These are phyloP conservation scores for Globisporangium alternatum DNA, from an alignment of 352 stramenopile genomes.

Conservation along the genomic window DNA sequence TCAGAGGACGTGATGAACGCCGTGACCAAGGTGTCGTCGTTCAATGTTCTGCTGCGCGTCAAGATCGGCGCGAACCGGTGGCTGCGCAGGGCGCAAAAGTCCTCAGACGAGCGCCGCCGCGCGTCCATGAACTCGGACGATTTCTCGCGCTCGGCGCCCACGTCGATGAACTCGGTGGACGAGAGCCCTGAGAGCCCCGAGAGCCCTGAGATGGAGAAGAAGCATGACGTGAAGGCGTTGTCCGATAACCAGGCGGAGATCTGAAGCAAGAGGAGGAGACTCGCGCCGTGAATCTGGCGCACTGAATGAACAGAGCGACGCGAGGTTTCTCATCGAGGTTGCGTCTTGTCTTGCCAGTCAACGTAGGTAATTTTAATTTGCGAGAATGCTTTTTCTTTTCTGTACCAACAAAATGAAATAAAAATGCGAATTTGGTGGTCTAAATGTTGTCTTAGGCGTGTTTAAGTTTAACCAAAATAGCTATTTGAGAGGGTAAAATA, in stretches of 20 bases:
- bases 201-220: conserved; percentile 7
- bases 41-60: conserved; percentile 73
- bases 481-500: too few relatives aligned
- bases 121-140: conserved; percentile 21
- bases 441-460: too few relatives aligned
- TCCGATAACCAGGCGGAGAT: conserved; percentile 46
- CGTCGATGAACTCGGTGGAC: conserved; percentile 20
- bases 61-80: conserved; percentile 79
- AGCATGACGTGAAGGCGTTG: not conserved
- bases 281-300: not conserved
- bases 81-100: conserved; percentile 66
- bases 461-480: too few relatives aligned
- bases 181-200: conserved; percentile 18
- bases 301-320: too few relatives aligned
- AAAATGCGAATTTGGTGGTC: too few relatives aligned
- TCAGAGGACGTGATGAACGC: conserved; percentile 61
- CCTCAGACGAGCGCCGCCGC: conserved; percentile 45
- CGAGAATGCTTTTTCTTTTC: too few relatives aligned
- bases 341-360: not conserved
- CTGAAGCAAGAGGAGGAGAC: conserved; percentile 19
- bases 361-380: too few relatives aligned
- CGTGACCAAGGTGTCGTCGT: conserved; percentile 70
- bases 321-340: not conserved
- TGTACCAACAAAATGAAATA: too few relatives aligned
- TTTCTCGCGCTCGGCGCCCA: conserved; percentile 13